These are phyloP conservation scores for Metarhizium rileyi DNA, from an alignment of 2,329 filamentous ascomycete genomes.

Conservation along the genomic window DNA sequence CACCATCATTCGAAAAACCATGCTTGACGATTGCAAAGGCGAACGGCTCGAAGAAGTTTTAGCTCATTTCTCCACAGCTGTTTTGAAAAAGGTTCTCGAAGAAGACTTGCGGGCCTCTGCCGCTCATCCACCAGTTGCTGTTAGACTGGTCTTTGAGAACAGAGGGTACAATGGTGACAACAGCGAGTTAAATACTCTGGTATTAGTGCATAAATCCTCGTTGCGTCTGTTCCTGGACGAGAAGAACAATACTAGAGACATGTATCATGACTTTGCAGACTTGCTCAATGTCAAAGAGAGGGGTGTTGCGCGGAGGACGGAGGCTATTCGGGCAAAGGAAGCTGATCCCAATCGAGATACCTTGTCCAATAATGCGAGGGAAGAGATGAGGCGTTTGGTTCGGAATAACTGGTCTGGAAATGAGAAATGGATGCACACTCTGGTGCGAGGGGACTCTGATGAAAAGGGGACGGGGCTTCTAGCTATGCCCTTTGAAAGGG, in stretches of 20 bases:
- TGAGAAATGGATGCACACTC: slow-evolving; percentile 60
- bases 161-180: slow-evolving; percentile 46
- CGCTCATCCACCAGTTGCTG: slow-evolving; percentile 37
- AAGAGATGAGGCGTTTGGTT: slow-evolving; percentile 49
- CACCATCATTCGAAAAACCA: slow-evolving; percentile 76
- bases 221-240: slow-evolving; percentile 48
- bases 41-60: slow-evolving; percentile 83
- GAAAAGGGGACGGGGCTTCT: slow-evolving; percentile 53
- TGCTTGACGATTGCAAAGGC: slow-evolving; percentile 93
- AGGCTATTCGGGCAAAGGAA: slow-evolving; percentile 29
- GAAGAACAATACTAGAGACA: slow-evolving; percentile 48
- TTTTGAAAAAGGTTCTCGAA: slow-evolving; percentile 60
- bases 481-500: slow-evolving; percentile 53
- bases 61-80: slow-evolving; percentile 71
- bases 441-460: slow-evolving; percentile 57
- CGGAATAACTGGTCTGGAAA: slow-evolving; percentile 72
- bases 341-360: slow-evolving; percentile 17
- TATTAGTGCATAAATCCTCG: slow-evolving; percentile 63
- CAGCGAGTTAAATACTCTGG: slow-evolving; percentile 51
- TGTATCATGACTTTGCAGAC: slow-evolving; percentile 54
- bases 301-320: slow-evolving; percentile 44
- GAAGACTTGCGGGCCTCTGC: slow-evolving; percentile 28
- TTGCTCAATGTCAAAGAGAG: slow-evolving; percentile 54
- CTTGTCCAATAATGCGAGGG: slow-evolving; percentile 31
- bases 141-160: slow-evolving; percentile 48